Conservation (phyloP, 2,329 filamentous ascomycete genomes). For the Alternaria sp. region DNA sequence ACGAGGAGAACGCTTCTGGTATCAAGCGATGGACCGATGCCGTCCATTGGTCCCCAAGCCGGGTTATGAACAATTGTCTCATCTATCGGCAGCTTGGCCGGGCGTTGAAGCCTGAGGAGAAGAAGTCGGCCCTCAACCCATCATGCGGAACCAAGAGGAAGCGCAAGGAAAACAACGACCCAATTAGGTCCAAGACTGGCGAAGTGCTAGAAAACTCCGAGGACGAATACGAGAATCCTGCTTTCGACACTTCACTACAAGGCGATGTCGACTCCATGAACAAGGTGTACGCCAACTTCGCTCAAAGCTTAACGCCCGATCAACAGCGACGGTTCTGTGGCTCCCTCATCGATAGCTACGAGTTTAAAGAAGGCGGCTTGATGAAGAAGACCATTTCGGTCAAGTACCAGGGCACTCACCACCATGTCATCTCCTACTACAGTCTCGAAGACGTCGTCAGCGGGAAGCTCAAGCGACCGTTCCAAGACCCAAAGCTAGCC, state of each 20-base stretch:
- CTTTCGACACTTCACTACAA: constrained; percentile 31
- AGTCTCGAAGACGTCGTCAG: constrained; percentile 75
- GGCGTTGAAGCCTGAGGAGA: constrained; percentile 50
- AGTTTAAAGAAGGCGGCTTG: constrained; percentile 81
- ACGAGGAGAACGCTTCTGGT: constrained; percentile 87
- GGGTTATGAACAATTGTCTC: constrained; percentile 83
- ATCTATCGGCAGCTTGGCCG: constrained; percentile 77
- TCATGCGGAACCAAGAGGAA: constrained; percentile 51
- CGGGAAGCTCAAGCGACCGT: constrained; percentile 49
- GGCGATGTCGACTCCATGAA: constrained; percentile 40
- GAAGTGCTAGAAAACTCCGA: constrained; percentile 44
- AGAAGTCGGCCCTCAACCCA: constrained; percentile 48
- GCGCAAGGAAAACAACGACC: constrained; percentile 44
- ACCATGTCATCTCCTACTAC: constrained; percentile 92
- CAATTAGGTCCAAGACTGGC: constrained; percentile 41
- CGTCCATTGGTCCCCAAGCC: constrained; percentile 87
- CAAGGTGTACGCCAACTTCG: constrained; percentile 51
- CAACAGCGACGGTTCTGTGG: constrained; percentile 73
- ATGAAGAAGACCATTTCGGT: constrained; percentile 95
- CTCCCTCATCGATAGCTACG: constrained; percentile 87
- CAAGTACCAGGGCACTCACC: constrained; percentile 74
- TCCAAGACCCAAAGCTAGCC: constrained; percentile 45
- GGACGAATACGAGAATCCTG: constrained; percentile 46
- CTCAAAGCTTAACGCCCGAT: constrained; percentile 54
- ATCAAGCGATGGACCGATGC: constrained; percentile 97